A percentile compares a stretch with the other conserved stretches of the same genome.
phyloP scores from a whole-genome alignment of 106 monocot species.

The Allium sativum region DNA sequence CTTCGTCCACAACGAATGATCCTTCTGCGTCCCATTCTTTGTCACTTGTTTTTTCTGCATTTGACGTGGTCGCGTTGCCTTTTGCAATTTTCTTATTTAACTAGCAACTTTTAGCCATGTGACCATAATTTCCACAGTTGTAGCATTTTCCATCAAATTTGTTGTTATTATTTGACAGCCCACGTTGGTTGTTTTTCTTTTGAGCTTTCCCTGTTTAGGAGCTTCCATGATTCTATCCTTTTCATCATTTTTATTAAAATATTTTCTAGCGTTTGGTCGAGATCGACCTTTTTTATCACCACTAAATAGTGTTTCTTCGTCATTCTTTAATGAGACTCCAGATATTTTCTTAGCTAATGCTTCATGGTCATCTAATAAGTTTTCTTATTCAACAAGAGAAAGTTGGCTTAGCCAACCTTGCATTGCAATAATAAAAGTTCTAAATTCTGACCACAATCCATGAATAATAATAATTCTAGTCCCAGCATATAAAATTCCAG shows the following conservation, averaged over 20 bases:
- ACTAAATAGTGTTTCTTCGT: background rate
- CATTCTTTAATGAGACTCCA: constrained; percentile 1
- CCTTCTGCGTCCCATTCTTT: background rate
- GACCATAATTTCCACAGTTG: background rate
- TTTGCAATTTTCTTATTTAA: background rate
- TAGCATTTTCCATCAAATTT: background rate
- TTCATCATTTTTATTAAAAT: background rate
- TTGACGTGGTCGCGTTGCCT: background rate
- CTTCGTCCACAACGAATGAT: background rate
- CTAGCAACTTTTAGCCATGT: background rate
- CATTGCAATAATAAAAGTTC: too few relatives aligned
- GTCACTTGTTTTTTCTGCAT: background rate
- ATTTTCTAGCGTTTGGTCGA: too few relatives aligned
- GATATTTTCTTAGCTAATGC: background rate
- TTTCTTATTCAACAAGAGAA: too few relatives aligned
- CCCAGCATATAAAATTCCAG: too few relatives aligned
- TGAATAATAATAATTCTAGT: too few relatives aligned
- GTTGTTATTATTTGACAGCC: background rate
- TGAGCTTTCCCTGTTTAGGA: background rate
- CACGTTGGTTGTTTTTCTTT: background rate
- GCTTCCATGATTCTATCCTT: background rate
- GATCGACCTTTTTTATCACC: background rate
- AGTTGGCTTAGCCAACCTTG: too few relatives aligned
- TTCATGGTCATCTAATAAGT: too few relatives aligned
- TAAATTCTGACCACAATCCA: too few relatives aligned